Conservation (phyloP, 2,329 filamentous ascomycete genomes). For the Lomentospora prolificans region DNA sequence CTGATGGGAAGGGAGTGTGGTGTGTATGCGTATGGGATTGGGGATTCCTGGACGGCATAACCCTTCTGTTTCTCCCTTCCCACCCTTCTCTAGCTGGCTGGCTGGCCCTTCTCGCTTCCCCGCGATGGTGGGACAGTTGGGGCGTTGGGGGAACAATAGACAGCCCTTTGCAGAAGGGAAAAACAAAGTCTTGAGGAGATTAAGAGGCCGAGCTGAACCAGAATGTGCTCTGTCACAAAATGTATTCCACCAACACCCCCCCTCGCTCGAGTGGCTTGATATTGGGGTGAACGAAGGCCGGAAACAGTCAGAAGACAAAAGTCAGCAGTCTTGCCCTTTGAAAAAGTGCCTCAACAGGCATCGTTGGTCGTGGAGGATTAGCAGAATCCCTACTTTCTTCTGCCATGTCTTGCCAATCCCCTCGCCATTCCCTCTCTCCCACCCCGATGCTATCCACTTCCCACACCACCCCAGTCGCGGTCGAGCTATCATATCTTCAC, state of each 20-base stretch:
- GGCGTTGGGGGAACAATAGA: background rate
- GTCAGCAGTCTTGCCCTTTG: background rate
- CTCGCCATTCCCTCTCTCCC: background rate
- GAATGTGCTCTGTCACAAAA: background rate
- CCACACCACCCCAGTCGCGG: too few species aligned
- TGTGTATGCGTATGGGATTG: too few species aligned
- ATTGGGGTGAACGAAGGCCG: background rate
- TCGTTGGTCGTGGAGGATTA: background rate
- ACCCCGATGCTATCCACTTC: background rate
- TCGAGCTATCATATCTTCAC: background rate
- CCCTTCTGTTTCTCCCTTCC: background rate
- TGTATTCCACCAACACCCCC: background rate
- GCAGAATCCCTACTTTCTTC: too few species aligned
- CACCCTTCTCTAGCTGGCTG: background rate
- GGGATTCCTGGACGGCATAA: too few species aligned
- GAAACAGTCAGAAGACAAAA: background rate
- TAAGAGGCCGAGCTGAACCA: background rate
- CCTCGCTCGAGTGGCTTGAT: background rate
- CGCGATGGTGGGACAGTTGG: background rate
- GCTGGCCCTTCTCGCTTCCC: too few species aligned
- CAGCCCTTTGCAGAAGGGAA: background rate
- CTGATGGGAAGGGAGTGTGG: background rate
- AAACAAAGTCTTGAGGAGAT: too few species aligned
- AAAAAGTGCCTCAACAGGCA: background rate
- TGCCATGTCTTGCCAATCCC: background rate